Percentiles rank a stretch among this genome's conserved stretches.
Evolutionary conservation across 345 rosid genomes (phyloP).

Genomic region (Excoecaria agallocha): DNA sequence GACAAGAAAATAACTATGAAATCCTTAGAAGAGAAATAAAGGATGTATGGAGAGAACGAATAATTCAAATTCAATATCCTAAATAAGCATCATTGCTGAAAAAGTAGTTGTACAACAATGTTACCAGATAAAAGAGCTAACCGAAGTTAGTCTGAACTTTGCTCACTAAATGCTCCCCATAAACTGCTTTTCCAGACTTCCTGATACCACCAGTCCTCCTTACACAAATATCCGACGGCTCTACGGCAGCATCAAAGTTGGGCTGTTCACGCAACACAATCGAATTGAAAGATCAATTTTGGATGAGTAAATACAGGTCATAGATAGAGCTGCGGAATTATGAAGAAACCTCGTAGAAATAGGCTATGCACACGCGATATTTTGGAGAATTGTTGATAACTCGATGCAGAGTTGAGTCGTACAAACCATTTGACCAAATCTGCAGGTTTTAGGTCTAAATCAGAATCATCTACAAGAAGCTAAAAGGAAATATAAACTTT

Average conservation of each 20-base stretch:
- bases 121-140: not conserved
- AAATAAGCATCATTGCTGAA: no score
- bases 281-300: not conserved
- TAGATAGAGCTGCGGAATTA: not conserved
- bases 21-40: no score
- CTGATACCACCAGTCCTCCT: constrained; percentile 41
- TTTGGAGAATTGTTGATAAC: constrained; percentile 57
- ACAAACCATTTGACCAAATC: constrained; percentile 79
- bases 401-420: constrained; percentile 74
- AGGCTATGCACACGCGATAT: constrained; percentile 68
- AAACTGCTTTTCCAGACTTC: constrained; percentile 57
- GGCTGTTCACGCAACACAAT: constrained; percentile 41
- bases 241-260: constrained; percentile 61
- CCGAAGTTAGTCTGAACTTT: constrained; percentile 67
- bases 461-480: constrained; percentile 2
- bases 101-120: no score
- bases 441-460: constrained; percentile 27
- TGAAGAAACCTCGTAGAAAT: constrained; percentile 67
- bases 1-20: no score
- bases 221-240: constrained; percentile 64
- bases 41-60: no score
- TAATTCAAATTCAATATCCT: no score
- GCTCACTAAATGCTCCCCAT: constrained; percentile 77
- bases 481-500: not conserved
- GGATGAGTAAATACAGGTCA: not conserved